phyloP scores from a whole-genome alignment of 768 basidiomycete genomes.

The Mycena polygramma region DNA sequence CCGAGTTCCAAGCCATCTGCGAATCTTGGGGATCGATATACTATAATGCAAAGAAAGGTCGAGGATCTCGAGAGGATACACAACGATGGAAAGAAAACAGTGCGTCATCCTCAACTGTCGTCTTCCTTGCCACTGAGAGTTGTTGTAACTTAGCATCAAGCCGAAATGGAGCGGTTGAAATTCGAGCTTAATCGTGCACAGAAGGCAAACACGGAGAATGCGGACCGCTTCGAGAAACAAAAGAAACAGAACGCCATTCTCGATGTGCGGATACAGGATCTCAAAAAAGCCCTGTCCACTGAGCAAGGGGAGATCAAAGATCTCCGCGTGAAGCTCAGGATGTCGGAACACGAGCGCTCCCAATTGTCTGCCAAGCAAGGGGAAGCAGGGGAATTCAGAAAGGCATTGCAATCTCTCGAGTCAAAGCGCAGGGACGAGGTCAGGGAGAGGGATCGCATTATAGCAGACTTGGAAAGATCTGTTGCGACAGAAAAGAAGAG shows the following conservation, averaged over 20 bases:
- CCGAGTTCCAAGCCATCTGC: constrained; percentile 36
- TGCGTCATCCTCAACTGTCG: constrained; percentile 48
- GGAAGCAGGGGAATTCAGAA: constrained; percentile 65
- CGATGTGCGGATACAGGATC: constrained; percentile 72
- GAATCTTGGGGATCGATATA: constrained; percentile 62
- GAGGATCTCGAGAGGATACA: constrained; percentile 75
- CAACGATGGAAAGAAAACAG: constrained; percentile 74
- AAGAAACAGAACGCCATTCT: constrained; percentile 71
- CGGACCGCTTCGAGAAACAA: constrained; percentile 69
- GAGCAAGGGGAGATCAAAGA: constrained; percentile 78
- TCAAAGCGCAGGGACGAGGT: constrained; percentile 67
- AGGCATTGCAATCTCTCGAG: constrained; percentile 63
- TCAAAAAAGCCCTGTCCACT: constrained; percentile 60
- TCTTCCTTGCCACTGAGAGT: neutral
- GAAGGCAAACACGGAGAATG: constrained; percentile 61
- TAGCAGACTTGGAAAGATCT: constrained; percentile 69
- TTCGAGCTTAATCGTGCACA: constrained; percentile 65
- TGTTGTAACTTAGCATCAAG: constrained; percentile 61
- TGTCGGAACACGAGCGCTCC: constrained; percentile 68
- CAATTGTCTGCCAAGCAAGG: constrained; percentile 65
- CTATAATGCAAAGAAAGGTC: constrained; percentile 70
- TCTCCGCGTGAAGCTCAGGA: constrained; percentile 68
- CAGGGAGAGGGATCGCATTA: constrained; percentile 64
- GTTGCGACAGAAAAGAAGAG: constrained; percentile 63
- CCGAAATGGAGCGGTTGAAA: constrained; percentile 71